Conservation (phyloP, 495 filamentous ascomycete species). For the Penicillium bovifimosum region DNA sequence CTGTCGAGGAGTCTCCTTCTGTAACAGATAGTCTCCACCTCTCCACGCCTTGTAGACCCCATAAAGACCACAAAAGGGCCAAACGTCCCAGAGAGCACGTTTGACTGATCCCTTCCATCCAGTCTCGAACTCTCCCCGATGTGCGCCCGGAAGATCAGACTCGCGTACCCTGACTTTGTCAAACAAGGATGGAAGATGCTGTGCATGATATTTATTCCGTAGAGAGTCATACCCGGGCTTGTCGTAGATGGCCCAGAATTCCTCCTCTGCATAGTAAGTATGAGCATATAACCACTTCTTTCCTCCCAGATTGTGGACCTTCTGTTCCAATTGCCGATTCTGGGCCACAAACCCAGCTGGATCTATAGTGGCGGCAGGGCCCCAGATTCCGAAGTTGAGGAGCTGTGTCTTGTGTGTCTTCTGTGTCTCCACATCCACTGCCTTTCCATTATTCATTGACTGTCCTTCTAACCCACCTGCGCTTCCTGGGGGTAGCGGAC, state of each 20-base stretch:
- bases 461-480: slow-evolving; percentile 9
- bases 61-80: slow-evolving; percentile 23
- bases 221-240: slow-evolving; percentile 41
- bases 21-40: slow-evolving; percentile 23
- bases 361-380: slow-evolving; percentile 22
- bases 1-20: slow-evolving; percentile 5
- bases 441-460: slow-evolving; percentile 17
- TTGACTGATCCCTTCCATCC: slow-evolving; percentile 15
- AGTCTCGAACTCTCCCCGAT: slow-evolving; percentile 7
- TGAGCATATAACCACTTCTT: slow-evolving; percentile 57
- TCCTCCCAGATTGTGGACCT: slow-evolving; percentile 59
- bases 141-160: slow-evolving; percentile 11
- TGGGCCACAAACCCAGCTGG: slow-evolving; percentile 40
- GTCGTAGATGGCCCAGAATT: slow-evolving; percentile 54
- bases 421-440: slow-evolving; percentile 10
- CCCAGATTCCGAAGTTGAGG: slow-evolving; percentile 55
- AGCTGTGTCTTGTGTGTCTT: slow-evolving; percentile 18
- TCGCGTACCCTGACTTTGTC: slow-evolving; percentile 47
- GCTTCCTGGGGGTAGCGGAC: slow-evolving; percentile 30
- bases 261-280: slow-evolving; percentile 47
- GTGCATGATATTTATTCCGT: slow-evolving; percentile 46
- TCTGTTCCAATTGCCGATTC: slow-evolving; percentile 61
- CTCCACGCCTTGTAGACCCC: slow-evolving; percentile 22
- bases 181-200: slow-evolving; percentile 44
- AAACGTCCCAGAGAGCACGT: slow-evolving; percentile 15